Percentiles rank a stretch among this genome's conserved stretches.
These are phyloP conservation scores for Yarrowia keelungensis DNA, from an alignment of 805 yeast genomes.

Conservation along the genomic window DNA sequence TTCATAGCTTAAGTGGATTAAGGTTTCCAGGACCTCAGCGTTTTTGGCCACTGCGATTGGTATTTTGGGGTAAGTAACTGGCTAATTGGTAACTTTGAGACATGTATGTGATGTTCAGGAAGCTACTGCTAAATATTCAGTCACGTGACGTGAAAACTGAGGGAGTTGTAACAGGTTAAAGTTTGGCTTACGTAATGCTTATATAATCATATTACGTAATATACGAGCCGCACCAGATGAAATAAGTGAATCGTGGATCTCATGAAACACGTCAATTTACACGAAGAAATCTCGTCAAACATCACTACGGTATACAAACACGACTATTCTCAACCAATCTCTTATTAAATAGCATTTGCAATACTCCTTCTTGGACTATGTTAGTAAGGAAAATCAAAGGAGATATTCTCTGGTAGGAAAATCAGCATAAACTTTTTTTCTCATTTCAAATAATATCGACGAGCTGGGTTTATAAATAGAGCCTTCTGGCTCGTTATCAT, in stretches of 20 bases:
- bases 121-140: too few species aligned
- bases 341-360: background rate
- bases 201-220: background rate
- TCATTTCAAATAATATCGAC: constrained; percentile 40
- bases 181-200: background rate
- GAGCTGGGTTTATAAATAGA: constrained; percentile 42
- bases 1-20: background rate
- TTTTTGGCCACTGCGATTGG: background rate
- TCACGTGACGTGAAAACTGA: background rate
- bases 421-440: constrained; percentile 41
- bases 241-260: too few species aligned
- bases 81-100: too few species aligned
- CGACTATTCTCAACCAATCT: background rate
- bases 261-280: too few species aligned
- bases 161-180: background rate
- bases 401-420: background rate
- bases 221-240: background rate
- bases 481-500: constrained; percentile 41
- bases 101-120: too few species aligned
- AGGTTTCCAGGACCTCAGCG: background rate
- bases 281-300: too few species aligned
- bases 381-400: background rate
- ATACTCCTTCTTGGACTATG: background rate
- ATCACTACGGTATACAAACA: too few species aligned
- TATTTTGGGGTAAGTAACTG: too few species aligned